Evolutionary conservation across 2,329 filamentous ascomycete species (phyloP), one percentile per base, ranked within the genome.

Genomic region (Colletotrichum karsti): DNA sequence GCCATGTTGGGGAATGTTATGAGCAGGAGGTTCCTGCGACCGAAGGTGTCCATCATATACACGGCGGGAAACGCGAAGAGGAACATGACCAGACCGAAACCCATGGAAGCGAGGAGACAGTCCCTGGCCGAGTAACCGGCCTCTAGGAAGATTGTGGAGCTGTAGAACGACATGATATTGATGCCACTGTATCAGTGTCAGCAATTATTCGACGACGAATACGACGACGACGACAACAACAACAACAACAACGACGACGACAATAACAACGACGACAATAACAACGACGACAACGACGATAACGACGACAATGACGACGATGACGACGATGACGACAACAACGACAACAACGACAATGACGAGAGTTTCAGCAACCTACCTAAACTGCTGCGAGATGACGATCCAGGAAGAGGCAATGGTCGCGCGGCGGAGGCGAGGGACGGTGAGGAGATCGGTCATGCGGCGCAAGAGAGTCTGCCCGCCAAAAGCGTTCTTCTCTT

Each of bases 51-150:
- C 70, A 90, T 90, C 4, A 87, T 87, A 82, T 82, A 89, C 37
- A 90, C 77, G 1, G 88, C 87, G 0, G 88, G 88, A 67, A 84
- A 85, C 1, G 87, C 87, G 70, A 89, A 89, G 53, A 88, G 48
- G 70, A 89, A 89, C 70, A 86, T 89, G 61, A 88, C 81, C 0
- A 89, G 76, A 3, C 88, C 88, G 67, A 89, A 90, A 0, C 88
- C 88, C 72, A 84, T 85, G 0, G 87, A 88, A 0, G 85, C 87
- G 18, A 88, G 77, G n/a, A 90, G 76, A 6, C 82, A 72, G 46
- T 79, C 72, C 18, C 76, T 77, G 15, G 76, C 62, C 4, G 77
- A 78, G n/a, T 82, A 81, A 2, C 83, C 83, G 2, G 82, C 84
- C 28, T 85, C 73, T 4, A 76, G 73, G 70, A 87, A 87, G 56